These are phyloP conservation scores for Pisolithus albus DNA, from an alignment of 768 basidiomycete genomes.

Conservation along the genomic window DNA sequence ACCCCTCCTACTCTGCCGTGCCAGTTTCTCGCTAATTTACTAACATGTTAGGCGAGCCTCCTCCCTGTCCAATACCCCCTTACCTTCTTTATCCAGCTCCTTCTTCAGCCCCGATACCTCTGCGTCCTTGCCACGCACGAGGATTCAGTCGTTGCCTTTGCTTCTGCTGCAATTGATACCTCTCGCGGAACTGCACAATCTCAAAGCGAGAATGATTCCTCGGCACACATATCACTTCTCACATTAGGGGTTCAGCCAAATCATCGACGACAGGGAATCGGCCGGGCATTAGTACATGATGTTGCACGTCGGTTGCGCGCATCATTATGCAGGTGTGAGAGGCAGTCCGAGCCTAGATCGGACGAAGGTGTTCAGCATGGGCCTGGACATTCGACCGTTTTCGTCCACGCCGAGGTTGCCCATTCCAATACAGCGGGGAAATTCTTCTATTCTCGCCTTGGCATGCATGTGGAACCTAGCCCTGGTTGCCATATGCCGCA, in stretches of 20 bases:
- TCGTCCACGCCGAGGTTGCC: slow-evolving; percentile 24
- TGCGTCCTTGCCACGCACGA: slow-evolving; percentile 23
- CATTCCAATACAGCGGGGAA: slow-evolving; percentile 19
- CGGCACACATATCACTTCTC: slow-evolving; percentile 19
- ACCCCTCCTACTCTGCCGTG: background rate
- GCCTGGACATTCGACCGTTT: slow-evolving; percentile 12
- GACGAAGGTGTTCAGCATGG: background rate
- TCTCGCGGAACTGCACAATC: background rate
- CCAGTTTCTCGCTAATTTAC: background rate
- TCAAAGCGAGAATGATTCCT: slow-evolving; percentile 6
- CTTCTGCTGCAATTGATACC: slow-evolving; percentile 17
- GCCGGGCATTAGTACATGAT: slow-evolving; percentile 22
- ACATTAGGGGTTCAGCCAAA: slow-evolving; percentile 24
- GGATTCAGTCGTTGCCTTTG: slow-evolving; percentile 20
- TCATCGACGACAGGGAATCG: slow-evolving; percentile 24
- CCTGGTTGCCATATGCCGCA: slow-evolving; percentile 8
- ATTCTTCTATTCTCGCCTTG: slow-evolving; percentile 22
- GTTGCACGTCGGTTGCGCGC: slow-evolving; percentile 22
- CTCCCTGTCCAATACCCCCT: slow-evolving; percentile 22
- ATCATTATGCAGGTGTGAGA: background rate
- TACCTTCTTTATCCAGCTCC: slow-evolving; percentile 27
- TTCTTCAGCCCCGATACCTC: slow-evolving; percentile 23
- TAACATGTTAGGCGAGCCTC: slow-evolving; percentile 14
- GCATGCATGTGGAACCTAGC: slow-evolving; percentile 17
- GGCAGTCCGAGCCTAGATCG: background rate